Evolutionary conservation across 2,329 filamentous ascomycete species (phyloP).

Genomic region (Diaporthe sp.): DNA sequence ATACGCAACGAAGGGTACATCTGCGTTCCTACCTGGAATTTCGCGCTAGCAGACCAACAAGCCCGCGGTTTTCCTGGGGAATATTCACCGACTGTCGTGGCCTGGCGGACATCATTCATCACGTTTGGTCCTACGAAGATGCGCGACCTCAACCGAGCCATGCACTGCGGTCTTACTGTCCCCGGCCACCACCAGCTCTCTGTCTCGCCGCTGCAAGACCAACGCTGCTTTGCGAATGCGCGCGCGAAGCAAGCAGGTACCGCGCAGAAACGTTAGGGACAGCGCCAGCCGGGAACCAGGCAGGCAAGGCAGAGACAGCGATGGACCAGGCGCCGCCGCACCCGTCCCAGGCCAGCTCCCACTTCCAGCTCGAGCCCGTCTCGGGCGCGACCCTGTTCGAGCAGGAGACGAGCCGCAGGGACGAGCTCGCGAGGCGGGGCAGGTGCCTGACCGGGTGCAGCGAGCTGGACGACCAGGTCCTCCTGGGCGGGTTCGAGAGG

Average conservation of each 20-base stretch:
- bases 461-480: constrained; percentile 63
- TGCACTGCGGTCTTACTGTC: background rate
- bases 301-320: background rate
- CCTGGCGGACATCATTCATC: background rate
- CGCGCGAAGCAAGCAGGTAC: background rate
- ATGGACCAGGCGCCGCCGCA: constrained; percentile 30
- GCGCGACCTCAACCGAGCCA: constrained; percentile 1
- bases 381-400: constrained; percentile 59
- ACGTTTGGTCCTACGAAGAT: background rate
- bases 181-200: background rate
- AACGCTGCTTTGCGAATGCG: background rate
- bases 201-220: background rate
- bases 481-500: constrained; percentile 63
- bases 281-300: background rate
- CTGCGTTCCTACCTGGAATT: background rate
- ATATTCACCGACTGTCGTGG: background rate
- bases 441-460: constrained; percentile 58
- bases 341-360: constrained; percentile 61
- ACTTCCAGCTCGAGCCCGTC: constrained; percentile 59
- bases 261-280: background rate
- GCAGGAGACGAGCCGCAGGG: constrained; percentile 54
- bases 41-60: background rate
- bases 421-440: constrained; percentile 50
- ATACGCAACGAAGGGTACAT: background rate
- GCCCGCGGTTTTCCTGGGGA: background rate